Evolutionary conservation across 1,139 yeast species (phyloP).

Genomic region (Suhomyces chickasaworum): DNA sequence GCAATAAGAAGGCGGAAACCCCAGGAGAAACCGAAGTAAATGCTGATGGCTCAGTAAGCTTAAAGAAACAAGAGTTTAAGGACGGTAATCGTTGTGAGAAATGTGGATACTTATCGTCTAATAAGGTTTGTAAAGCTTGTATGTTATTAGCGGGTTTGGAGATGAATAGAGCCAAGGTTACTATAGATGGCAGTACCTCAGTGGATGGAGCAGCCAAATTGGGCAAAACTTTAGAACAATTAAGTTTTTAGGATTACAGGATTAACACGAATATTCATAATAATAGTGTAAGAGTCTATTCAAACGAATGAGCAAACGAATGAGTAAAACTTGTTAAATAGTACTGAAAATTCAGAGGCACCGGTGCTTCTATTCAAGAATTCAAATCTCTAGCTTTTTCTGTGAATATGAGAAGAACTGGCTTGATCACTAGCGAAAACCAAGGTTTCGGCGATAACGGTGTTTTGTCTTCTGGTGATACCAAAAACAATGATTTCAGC

Average conservation of each 20-base stretch:
- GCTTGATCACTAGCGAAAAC: slow-evolving; percentile 82
- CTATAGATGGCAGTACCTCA: slow-evolving; percentile 51
- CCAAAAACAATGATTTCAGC: slow-evolving; percentile 81
- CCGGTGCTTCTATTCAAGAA: not conserved
- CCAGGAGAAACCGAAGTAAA: slow-evolving; percentile 51
- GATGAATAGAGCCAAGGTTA: slow-evolving; percentile 64
- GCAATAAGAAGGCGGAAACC: slow-evolving; percentile 22
- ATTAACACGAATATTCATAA: not conserved
- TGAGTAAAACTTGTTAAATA: not conserved
- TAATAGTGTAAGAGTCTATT: not conserved
- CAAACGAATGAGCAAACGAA: not conserved
- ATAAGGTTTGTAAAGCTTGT: slow-evolving; percentile 91
- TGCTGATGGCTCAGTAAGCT: slow-evolving; percentile 60
- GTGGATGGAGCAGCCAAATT: slow-evolving; percentile 71
- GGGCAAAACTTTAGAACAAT: slow-evolving; percentile 63
- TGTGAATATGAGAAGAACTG: slow-evolving; percentile 58
- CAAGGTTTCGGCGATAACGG: slow-evolving; percentile 77
- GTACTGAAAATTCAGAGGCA: not conserved
- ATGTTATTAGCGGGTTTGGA: slow-evolving; percentile 83
- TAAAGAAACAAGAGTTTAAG: slow-evolving; percentile 35
- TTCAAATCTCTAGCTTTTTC: slow-evolving; percentile 14
- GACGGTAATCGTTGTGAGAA: slow-evolving; percentile 80
- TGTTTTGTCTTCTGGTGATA: slow-evolving; percentile 67
- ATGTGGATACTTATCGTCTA: slow-evolving; percentile 91
- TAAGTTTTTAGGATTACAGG: slow-evolving; percentile 49